These are phyloP conservation scores for Sporothrix globosa DNA, from an alignment of 2,329 filamentous ascomycete species.

Conservation along the genomic window DNA sequence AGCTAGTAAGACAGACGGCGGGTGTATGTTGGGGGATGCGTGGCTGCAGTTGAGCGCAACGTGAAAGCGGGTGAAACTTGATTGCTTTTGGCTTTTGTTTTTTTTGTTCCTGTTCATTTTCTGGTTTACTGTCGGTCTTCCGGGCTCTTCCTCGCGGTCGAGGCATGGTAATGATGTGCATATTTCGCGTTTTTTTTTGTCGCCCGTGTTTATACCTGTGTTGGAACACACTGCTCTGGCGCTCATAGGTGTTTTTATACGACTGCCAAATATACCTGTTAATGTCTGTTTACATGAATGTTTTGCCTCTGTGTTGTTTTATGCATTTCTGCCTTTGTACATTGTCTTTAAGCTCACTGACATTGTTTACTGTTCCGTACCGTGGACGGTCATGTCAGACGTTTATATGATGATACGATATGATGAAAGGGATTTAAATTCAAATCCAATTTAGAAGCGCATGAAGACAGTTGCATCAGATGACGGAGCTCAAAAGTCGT, in stretches of 20 bases:
- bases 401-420: no score
- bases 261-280: conserved; percentile 7
- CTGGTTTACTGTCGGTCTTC: background rate
- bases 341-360: background rate
- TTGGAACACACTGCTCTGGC: conserved; percentile 17
- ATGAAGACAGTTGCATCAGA: background rate
- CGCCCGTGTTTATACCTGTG: conserved; percentile 26
- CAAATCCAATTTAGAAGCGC: no score
- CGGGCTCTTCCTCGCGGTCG: conserved; percentile 25
- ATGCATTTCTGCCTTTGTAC: background rate
- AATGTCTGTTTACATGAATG: background rate
- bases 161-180: conserved; percentile 22
- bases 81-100: background rate
- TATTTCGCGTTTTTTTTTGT: conserved; percentile 5
- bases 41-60: background rate
- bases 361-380: background rate
- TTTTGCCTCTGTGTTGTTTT: background rate
- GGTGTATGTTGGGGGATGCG: background rate
- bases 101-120: background rate
- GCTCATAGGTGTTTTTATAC: conserved; percentile 25
- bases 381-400: no score
- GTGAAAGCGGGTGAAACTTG: background rate
- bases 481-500: no score
- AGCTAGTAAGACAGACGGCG: no score
- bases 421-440: no score